Evolutionary conservation across 768 basidiomycete species (phyloP), one percentile per base, ranked within the genome.

Genomic region (Mycena epipterygia): DNA sequence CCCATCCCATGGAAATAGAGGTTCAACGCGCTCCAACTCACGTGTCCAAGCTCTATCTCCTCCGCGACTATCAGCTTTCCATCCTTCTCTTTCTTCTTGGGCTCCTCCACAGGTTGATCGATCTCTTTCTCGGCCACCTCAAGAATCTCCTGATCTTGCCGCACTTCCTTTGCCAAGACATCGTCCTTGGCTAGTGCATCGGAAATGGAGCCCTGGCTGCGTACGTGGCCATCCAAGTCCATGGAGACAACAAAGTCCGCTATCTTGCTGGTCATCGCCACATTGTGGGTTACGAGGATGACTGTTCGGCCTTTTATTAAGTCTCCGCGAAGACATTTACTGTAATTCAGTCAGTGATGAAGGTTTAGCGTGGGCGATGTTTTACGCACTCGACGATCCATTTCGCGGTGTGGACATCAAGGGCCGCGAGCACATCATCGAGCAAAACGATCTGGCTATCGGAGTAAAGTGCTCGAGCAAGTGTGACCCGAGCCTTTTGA

Each of bases 291-390:
- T 46, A 98, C 96, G 32, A 99, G 86, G 51, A 98, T 86, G 59
- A 97, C 83, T 1, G 97, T 98, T 48, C 96, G 86, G 21, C 89
- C 90, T 29, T 83, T 80, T 77, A 96, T 86, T 48, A 98, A 83
- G 53, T 93, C 90, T 13, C 97, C 96, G 72, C 87, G 85, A n/a
- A 99, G 83, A 75, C 95, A 97, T 69, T 95, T 85, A 21, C 72
- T 73, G 55, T 17, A 44, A 30, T 30, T 68, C 32, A 69, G 61
- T 14, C n/a, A n/a, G n/a, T n/a, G n/a, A 21, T 29, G n/a, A n/a
- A n/a, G n/a, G n/a, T n/a, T 27, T 5, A 21, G 23, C 13, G 3
- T 3, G 29, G 29, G n/a, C 33, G 16, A 16, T 1, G 1, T n/a
- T 30, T 14, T 58, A 67, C 72, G 16, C 42, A 73, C 72, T 89